Evolutionary conservation across 257 asterid genomes (phyloP).

Genomic region (Phtheirospermum japonicum): DNA sequence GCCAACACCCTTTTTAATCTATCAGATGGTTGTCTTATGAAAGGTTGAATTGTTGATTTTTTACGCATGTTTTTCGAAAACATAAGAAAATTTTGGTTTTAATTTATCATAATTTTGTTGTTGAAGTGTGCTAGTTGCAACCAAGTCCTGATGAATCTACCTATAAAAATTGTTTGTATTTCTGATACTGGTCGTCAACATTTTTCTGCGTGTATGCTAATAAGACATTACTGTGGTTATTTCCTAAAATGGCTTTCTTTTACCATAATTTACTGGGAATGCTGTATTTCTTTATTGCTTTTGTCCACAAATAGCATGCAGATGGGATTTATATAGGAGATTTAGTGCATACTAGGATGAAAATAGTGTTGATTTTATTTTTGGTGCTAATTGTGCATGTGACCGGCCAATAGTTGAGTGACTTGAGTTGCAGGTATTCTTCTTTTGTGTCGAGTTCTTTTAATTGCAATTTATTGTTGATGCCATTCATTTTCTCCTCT

Average conservation of each 20-base stretch:
- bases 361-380: no score
- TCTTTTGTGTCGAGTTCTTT: neutral
- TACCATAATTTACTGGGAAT: no score
- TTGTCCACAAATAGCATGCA: no score
- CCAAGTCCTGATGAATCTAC: no score
- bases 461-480: neutral
- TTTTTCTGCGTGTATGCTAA: no score
- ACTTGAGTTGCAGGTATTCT: neutral
- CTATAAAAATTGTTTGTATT: no score
- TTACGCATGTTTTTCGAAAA: no score
- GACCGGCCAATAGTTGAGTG: neutral
- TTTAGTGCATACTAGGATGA: neutral
- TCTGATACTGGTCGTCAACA: no score
- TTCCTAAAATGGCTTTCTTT: no score
- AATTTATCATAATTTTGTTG: neutral
- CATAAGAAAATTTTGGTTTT: neutral
- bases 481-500: neutral
- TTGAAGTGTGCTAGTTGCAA: no score
- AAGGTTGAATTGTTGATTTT: constrained; percentile 1
- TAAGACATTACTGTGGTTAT: no score
- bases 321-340: neutral
- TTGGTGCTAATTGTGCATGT: neutral
- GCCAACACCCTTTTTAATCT: neutral
- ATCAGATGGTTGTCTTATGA: neutral
- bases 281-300: no score